Conservation (phyloP, 2,329 filamentous ascomycete genomes). For the Pseudogymnoascus sp. region DNA sequence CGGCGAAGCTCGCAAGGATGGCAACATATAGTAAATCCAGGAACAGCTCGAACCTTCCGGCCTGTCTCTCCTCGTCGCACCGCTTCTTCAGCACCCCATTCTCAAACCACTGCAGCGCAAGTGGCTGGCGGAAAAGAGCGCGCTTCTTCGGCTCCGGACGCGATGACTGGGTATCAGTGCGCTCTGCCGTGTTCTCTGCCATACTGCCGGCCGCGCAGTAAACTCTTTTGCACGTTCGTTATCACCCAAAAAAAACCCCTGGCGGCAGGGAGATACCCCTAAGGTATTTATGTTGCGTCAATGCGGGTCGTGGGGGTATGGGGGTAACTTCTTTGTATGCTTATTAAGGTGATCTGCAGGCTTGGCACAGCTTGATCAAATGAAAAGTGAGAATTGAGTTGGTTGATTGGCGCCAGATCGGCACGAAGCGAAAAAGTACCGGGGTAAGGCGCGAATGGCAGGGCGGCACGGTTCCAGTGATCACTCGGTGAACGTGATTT, state of each 20-base stretch:
- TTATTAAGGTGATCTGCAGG: conserved; percentile 8
- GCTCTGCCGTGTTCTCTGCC: neutral
- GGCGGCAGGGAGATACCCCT: neutral
- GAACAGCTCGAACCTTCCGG: conserved; percentile 40
- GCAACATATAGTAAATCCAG: conserved; percentile 43
- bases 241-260: neutral
- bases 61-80: conserved; percentile 14
- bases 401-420: conserved; percentile 10
- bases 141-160: neutral
- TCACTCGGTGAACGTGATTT: neutral
- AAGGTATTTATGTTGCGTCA: neutral
- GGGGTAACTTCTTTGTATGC: neutral
- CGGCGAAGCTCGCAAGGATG: conserved; percentile 44
- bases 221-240: neutral
- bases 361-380: neutral
- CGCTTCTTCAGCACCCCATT: conserved; percentile 14
- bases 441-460: neutral
- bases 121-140: conserved; percentile 16
- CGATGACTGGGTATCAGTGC: neutral
- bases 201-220: neutral
- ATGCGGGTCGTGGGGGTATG: neutral
- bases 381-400: neutral
- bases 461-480: neutral
- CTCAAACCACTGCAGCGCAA: conserved; percentile 17
- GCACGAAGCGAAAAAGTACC: neutral